A percentile compares a stretch with the other conserved stretches of the same genome.
Conservation (phyloP, 139 green algal genomes). For the Volvox africanus region DNA sequence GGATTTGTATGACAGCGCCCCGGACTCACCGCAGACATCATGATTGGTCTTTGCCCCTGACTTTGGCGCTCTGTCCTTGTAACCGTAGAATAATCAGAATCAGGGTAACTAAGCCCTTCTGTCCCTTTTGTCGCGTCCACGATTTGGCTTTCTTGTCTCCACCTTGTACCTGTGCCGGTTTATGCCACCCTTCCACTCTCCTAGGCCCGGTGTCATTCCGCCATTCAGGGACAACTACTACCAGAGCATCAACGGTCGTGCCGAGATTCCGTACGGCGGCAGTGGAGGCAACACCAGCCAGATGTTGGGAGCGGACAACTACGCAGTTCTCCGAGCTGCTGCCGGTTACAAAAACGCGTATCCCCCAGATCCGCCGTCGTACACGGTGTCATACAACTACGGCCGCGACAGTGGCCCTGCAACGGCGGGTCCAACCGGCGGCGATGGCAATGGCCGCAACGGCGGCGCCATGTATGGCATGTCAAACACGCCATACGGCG, state of each 20-base stretch:
- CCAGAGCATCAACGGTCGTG: background rate
- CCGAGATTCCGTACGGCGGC: background rate
- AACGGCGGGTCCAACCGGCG: slow-evolving; percentile 2
- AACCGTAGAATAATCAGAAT: too few relatives aligned
- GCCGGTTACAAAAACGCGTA: slow-evolving; percentile 37
- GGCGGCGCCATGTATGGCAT: background rate
- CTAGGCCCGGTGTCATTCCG: background rate
- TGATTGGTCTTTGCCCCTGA: too few relatives aligned
- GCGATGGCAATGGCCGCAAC: background rate
- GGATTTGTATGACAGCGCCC: too few relatives aligned
- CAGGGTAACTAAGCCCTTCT: too few relatives aligned
- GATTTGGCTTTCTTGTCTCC: too few relatives aligned
- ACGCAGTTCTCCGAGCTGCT: slow-evolving; percentile 16
- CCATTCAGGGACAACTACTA: slow-evolving; percentile 1
- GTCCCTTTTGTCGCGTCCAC: too few relatives aligned
- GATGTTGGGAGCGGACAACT: slow-evolving; percentile 7
- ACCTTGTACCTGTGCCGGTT: too few relatives aligned
- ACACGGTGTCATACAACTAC: background rate
- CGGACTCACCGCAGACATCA: too few relatives aligned
- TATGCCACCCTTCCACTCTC: background rate
- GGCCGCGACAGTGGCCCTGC: background rate
- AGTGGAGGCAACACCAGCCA: background rate
- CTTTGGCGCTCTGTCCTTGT: too few relatives aligned
- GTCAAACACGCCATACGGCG: background rate
- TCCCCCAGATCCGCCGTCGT: slow-evolving; percentile 23